Conservation (phyloP, 768 basidiomycete species). For the Cytidiella melzeri region DNA sequence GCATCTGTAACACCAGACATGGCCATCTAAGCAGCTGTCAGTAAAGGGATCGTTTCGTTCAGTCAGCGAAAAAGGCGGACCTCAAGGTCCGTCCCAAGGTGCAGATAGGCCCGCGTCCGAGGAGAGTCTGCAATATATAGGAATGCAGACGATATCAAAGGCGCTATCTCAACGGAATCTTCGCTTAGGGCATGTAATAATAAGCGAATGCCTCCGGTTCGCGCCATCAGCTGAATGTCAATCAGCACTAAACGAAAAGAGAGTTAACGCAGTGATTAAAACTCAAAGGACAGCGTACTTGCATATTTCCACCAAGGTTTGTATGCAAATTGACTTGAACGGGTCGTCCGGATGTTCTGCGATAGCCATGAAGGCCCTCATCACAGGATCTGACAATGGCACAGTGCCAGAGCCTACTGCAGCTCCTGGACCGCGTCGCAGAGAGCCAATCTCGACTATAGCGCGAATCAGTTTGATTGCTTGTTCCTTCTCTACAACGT, state of each 20-base stretch:
- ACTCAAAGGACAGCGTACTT: no score
- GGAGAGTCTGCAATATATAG: conserved; percentile 84
- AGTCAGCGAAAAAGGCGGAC: conserved; percentile 34
- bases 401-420: conserved; percentile 38
- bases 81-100: conserved; percentile 85
- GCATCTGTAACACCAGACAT: conserved; percentile 89
- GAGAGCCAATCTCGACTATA: conserved; percentile 71
- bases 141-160: conserved; percentile 74
- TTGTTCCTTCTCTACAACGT: conserved; percentile 85
- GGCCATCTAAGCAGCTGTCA: conserved; percentile 52
- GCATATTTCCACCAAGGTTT: conserved; percentile 90
- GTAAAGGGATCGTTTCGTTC: not conserved
- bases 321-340: conserved; percentile 73
- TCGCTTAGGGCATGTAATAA: conserved; percentile 86
- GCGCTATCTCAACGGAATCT: conserved; percentile 76
- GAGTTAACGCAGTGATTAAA: no score
- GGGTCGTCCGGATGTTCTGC: conserved; percentile 92
- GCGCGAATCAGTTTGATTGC: conserved; percentile 83
- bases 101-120: conserved; percentile 67
- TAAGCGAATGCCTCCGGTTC: conserved; percentile 80
- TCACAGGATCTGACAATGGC: conserved; percentile 66
- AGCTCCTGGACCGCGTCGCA: conserved; percentile 40
- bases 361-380: conserved; percentile 87
- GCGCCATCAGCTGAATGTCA: conserved; percentile 76
- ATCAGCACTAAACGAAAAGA: conserved; percentile 59